A percentile compares a stretch with the other conserved stretches of the same genome.
These are phyloP conservation scores for Emmonsia crescens DNA, from an alignment of 2,329 filamentous ascomycete genomes.

Conservation along the genomic window DNA sequence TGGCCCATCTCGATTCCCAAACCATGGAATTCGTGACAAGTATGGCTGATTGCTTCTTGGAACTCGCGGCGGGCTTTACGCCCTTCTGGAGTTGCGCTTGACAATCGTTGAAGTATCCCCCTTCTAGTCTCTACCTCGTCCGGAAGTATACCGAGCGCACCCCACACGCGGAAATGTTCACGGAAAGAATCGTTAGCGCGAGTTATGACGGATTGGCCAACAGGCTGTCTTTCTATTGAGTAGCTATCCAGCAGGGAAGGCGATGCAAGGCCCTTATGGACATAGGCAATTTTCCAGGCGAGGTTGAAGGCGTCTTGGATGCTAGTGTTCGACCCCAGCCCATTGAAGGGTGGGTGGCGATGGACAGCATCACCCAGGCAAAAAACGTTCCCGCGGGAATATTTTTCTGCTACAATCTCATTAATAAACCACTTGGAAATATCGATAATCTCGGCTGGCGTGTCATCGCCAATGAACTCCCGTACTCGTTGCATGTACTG, in stretches of 20 bases:
- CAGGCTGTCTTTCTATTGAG: constrained; percentile 36
- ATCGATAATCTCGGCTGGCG: constrained; percentile 41
- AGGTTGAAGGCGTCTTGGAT: constrained; percentile 28
- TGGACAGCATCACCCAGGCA: constrained; percentile 50
- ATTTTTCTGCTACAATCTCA: constrained; percentile 49
- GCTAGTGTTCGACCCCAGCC: constrained; percentile 32
- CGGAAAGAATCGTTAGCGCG: constrained; percentile 48
- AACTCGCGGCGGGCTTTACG: constrained; percentile 30
- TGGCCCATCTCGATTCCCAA: constrained; percentile 53
- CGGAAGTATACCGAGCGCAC: constrained; percentile 36
- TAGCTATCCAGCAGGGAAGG: constrained; percentile 20
- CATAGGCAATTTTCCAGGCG: constrained; percentile 26
- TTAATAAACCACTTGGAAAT: constrained; percentile 51
- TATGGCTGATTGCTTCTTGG: constrained; percentile 33
- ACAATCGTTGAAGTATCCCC: constrained; percentile 33
- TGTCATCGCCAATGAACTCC: constrained; percentile 46
- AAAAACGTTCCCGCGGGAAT: constrained; percentile 42
- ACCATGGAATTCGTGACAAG: constrained; percentile 42
- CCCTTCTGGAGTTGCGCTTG: constrained; percentile 29
- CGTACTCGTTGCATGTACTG: constrained; percentile 39
- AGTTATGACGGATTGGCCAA: constrained; percentile 39
- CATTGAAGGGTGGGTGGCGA: constrained; percentile 48
- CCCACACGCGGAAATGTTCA: constrained; percentile 40
- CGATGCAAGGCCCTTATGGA: constrained; percentile 17
- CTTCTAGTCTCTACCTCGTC: constrained; percentile 31